Evolutionary conservation across 208 protist species (phyloP).

Genomic region (Jaenimonas drosophilae): DNA sequence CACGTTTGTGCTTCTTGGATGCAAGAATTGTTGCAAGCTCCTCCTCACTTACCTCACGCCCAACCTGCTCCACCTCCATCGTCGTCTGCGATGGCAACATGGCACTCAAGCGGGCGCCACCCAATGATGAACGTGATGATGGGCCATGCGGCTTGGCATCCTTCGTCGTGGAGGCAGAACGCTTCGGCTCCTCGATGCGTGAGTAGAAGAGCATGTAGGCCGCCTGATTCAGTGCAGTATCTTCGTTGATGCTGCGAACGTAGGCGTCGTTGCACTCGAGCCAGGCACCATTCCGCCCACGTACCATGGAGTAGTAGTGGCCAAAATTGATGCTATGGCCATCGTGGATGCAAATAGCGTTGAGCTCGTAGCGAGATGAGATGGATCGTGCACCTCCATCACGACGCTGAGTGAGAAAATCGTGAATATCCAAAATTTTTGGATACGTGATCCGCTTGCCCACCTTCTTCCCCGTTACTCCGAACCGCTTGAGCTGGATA

Average conservation of each 20-base stretch:
- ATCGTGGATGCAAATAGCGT: constrained; percentile 84
- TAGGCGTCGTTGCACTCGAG: constrained; percentile 78
- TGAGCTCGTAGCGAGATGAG: constrained; percentile 59
- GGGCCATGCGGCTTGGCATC: too few species aligned
- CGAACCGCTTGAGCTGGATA: constrained; percentile 88
- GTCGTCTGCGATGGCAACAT: too few species aligned
- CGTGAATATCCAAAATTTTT: constrained; percentile 37
- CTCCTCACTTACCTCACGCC: too few species aligned
- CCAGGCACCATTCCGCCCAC: constrained; percentile 75
- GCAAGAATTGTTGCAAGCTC: too few species aligned
- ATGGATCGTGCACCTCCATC: too few species aligned
- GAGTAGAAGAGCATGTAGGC: constrained; percentile 91
- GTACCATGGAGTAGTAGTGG: constrained; percentile 88
- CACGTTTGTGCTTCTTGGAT: too few species aligned
- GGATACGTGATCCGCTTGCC: constrained; percentile 60
- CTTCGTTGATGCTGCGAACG: constrained; percentile 50
- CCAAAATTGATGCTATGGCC: constrained; percentile 70
- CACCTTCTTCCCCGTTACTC: constrained; percentile 46
- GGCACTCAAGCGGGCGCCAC: too few species aligned
- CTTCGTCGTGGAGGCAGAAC: too few species aligned
- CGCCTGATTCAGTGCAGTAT: constrained; percentile 49
- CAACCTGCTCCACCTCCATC: too few species aligned
- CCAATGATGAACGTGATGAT: too few species aligned
- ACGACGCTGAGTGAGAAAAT: constrained; percentile 33
- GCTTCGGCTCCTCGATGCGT: constrained; percentile 12